Evolutionary conservation across 1,284 basidiomycete species (phyloP).

Genomic region (Apiotrichum domesticum): DNA sequence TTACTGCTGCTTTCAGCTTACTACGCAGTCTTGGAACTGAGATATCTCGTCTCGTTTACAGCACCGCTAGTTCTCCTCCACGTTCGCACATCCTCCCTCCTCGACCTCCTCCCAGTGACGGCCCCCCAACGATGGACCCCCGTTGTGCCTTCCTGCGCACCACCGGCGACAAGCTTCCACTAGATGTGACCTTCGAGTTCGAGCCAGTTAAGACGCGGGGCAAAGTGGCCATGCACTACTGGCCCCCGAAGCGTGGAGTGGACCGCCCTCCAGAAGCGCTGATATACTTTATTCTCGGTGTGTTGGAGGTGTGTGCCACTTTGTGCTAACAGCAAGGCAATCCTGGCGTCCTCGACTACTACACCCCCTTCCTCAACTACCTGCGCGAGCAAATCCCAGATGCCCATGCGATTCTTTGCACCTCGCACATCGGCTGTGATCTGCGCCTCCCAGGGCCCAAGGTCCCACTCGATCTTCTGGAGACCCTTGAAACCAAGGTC

Average conservation of each 20-base stretch:
- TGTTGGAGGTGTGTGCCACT: background rate
- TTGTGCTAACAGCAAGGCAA: conserved; percentile 30
- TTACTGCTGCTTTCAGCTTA: too few relatives aligned
- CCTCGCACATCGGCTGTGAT: conserved; percentile 44
- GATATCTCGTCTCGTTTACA: too few relatives aligned
- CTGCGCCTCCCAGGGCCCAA: conserved; percentile 13
- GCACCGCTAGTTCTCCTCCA: too few relatives aligned
- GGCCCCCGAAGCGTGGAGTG: conserved; percentile 22
- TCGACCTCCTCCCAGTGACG: too few relatives aligned
- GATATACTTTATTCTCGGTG: conserved; percentile 37
- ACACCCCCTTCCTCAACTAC: conserved; percentile 39
- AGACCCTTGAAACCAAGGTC: conserved; percentile 39
- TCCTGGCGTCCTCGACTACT: conserved; percentile 45
- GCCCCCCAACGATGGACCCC: conserved; percentile 14
- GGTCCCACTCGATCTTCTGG: conserved; percentile 28
- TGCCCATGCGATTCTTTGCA: conserved; percentile 37
- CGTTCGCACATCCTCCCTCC: too few relatives aligned
- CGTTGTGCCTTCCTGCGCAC: conserved; percentile 17
- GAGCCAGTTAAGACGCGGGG: conserved; percentile 5
- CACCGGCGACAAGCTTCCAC: background rate
- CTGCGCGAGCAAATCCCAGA: conserved; percentile 36
- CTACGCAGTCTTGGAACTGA: too few relatives aligned
- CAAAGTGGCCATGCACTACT: conserved; percentile 27
- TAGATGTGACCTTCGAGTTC: conserved; percentile 7
- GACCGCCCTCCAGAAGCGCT: conserved; percentile 23